Conservation (phyloP, 495 filamentous ascomycete genomes). For the Lineolata rhizophorae region DNA sequence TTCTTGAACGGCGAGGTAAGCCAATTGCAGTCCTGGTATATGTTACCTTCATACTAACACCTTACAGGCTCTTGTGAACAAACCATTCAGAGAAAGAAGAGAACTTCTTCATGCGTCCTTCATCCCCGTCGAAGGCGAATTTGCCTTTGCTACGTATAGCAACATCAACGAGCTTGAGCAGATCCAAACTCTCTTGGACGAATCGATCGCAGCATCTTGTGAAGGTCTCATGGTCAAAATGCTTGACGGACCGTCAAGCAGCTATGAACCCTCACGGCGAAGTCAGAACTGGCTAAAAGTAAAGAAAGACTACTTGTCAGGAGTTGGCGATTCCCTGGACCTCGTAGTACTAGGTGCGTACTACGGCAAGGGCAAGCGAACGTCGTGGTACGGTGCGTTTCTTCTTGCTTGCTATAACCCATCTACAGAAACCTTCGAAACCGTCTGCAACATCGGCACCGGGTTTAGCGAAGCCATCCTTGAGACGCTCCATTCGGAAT, state of each 20-base stretch:
- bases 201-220: constrained; percentile 81
- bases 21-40: background rate
- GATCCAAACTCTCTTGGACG: constrained; percentile 79
- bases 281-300: constrained; percentile 98
- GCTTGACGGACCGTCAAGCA: constrained; percentile 75
- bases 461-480: constrained; percentile 81
- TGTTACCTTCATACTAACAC: background rate
- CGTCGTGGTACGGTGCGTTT: constrained; percentile 86
- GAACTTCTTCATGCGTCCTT: constrained; percentile 58
- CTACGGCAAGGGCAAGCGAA: constrained; percentile 83
- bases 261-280: constrained; percentile 86
- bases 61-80: constrained; percentile 53
- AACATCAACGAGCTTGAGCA: constrained; percentile 80
- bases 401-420: constrained; percentile 84
- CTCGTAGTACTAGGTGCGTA: constrained; percentile 92
- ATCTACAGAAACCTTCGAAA: constrained; percentile 59
- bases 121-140: constrained; percentile 61
- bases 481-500: constrained; percentile 52
- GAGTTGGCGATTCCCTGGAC: constrained; percentile 87
- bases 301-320: constrained; percentile 91
- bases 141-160: constrained; percentile 70
- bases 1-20: constrained; percentile 77
- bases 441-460: constrained; percentile 94
- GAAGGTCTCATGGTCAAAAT: constrained; percentile 99
- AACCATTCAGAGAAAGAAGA: constrained; percentile 65